phyloP scores from a whole-genome alignment of 768 basidiomycete genomes.

The Tricholoma sp. region DNA sequence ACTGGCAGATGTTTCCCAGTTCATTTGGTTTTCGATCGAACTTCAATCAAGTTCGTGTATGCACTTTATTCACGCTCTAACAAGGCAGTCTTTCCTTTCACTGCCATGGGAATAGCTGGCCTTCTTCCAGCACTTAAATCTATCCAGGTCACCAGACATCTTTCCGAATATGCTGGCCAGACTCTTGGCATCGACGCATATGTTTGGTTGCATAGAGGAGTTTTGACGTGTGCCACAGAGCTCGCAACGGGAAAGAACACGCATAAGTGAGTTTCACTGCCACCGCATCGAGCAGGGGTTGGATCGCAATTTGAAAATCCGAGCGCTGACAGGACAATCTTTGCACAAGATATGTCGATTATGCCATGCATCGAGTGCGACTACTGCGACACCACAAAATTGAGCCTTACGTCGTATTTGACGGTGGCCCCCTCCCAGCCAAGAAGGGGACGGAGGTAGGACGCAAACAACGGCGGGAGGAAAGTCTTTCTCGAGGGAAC shows the following conservation, averaged over 20 bases:
- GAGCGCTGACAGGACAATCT: not conserved
- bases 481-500: conserved; percentile 70
- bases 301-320: not conserved
- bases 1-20: too few species aligned
- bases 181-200: conserved; percentile 93
- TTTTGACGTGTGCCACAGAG: conserved; percentile 86
- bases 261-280: conserved; percentile 57
- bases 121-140: conserved; percentile 87
- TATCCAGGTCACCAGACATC: conserved; percentile 72
- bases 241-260: conserved; percentile 82
- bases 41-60: not conserved
- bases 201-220: conserved; percentile 88
- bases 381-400: conserved; percentile 82
- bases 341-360: conserved; percentile 80
- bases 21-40: not conserved
- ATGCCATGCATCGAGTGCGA: conserved; percentile 89
- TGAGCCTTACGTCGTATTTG: conserved; percentile 89
- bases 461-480: conserved; percentile 69
- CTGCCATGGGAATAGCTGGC: conserved; percentile 87
- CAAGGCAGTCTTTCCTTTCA: not conserved
- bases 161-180: conserved; percentile 79
- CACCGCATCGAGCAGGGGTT: not conserved
- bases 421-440: conserved; percentile 92
- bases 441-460: conserved; percentile 87
- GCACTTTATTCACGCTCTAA: not conserved